Evolutionary conservation across 1,284 basidiomycete species (phyloP), one percentile per base, ranked within the genome.

Genomic region (Ganoderma sinense): DNA sequence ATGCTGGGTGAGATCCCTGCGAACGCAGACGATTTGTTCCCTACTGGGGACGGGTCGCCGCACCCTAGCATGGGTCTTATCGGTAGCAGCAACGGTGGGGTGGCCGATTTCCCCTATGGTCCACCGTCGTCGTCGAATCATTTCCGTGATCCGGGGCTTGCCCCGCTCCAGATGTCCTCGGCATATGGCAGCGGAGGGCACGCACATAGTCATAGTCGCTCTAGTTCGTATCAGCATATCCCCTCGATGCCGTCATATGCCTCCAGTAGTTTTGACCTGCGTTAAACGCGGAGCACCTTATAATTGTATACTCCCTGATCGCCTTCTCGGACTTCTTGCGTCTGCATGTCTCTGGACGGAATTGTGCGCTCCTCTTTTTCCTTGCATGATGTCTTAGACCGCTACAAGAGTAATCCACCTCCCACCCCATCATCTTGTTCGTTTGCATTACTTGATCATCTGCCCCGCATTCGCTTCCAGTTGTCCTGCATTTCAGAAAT

Each of bases 1-100:
- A 73, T 73, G 59, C 16, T 68, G 26, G 20, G 31, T 45, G 68
- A 73, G 62, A 63, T 71, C 13, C 41, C 59, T 48, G 63, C 55
- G 43, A 45, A 43, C 14, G 48, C 45, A 20, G 67, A 68, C 23
- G 59, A 23, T 29, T 36, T 65, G 58, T 69, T 73, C 70, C 56
- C 70, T 16, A 31, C 26, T 7, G 39, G 26, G 23, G 59, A 41
- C 26, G 59, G 59, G 6, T 65, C 68, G 18, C 55, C 66, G 8
- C 51, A 68, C 2, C 13, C 67, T 8, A 56, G 51, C 33, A 33
- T 40, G 16, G 66, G 61, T 1, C 65, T 69, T 55, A 60, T 64
- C 40, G 53, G 45, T 26, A 29, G 16, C 23, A 8, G 36, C 64
- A 63, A 45, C 51, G 41, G 61, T 5, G 36, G 33, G 11, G 40